Evolutionary conservation across 1,284 basidiomycete species (phyloP), one percentile per base, ranked within the genome.

Genomic region (Chiua sp.): DNA sequence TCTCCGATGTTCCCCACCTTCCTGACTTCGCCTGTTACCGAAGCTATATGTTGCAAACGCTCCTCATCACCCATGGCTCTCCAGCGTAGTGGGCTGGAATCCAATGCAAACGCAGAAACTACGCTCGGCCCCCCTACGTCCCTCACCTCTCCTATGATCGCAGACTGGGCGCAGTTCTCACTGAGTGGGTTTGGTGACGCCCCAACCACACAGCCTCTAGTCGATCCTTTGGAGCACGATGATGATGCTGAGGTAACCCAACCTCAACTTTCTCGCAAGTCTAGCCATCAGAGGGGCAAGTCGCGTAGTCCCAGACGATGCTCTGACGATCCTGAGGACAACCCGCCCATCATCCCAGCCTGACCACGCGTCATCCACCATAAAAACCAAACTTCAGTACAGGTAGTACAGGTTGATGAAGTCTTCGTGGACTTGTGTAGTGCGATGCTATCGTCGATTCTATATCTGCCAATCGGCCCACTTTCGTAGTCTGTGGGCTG

Each of bases 351-450:
- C 63, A 5, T 55, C 57, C 20, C 62, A 50, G 13, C 53, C 56
- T 18, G 61, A 61, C 59, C 18, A 53, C 55, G 61, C 73, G 61
- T 57, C 67, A 22, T 68, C 72, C 44, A 59, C 74, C 20, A 55
- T 75, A 48, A 76, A 81, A 22, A 78, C 80, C 0, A 71, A 75
- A 15, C 62, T 3, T 68, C 72, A 2, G 74, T 87, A 7, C 77
- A 80, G 26, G 62, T 83, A 37, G 73, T 86, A n/a, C 80, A 85
- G 62, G 69, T 92, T 8, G 90, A 92, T 66, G 90, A 92, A 68
- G 88, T 88, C 2, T 92, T 92, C 70, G 75, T 91, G 57, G 90
- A 92, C 71, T 91, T 91, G 68, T 92, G 89, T 88, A 82, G 80
- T n/a, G n/a, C 54, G 90, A 92, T 65, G 82, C 87, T 2, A 68